Conservation (phyloP, 495 filamentous ascomycete genomes). For the Melanomma pulvis-pyrius region DNA sequence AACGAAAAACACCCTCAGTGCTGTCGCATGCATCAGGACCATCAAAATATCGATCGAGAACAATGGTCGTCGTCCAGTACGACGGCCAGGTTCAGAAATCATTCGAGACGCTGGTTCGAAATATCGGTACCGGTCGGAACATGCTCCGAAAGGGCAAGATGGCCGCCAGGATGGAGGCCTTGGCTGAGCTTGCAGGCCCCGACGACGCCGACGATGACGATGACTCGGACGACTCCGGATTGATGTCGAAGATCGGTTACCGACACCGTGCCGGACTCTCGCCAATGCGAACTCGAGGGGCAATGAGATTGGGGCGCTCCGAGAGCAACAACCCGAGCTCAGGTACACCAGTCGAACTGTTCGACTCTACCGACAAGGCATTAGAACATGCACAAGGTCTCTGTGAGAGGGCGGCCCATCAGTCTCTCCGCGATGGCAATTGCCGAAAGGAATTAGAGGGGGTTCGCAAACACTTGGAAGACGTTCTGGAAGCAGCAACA, state of each 20-base stretch:
- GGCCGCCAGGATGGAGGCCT: conserved; percentile 62
- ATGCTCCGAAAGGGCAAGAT: conserved; percentile 79
- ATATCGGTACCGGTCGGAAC: conserved; percentile 78
- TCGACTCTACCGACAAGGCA: conserved; percentile 73
- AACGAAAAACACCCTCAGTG: conserved; percentile 63
- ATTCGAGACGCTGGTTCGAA: conserved; percentile 78
- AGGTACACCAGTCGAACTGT: conserved; percentile 45
- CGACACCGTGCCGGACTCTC: conserved; percentile 25
- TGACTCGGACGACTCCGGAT: conserved; percentile 44
- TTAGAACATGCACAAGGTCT: conserved; percentile 77
- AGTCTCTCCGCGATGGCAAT: conserved; percentile 81
- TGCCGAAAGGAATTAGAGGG: conserved; percentile 72
- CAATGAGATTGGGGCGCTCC: conserved; percentile 5
- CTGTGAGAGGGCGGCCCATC: conserved; percentile 83
- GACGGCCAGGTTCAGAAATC: conserved; percentile 80
- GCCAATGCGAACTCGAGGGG: conserved; percentile 17
- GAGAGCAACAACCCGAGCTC: not conserved
- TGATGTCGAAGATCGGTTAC: conserved; percentile 34
- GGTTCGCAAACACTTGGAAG: conserved; percentile 61
- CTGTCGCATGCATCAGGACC: conserved; percentile 54
- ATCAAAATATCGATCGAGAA: conserved; percentile 67
- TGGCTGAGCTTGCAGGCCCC: conserved; percentile 52
- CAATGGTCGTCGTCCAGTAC: conserved; percentile 82
- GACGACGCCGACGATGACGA: conserved; percentile 43
- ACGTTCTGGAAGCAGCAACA: conserved; percentile 56